A percentile compares a stretch with the other conserved stretches of the same genome.
Evolutionary conservation across 768 basidiomycete species (phyloP).

Genomic region (Russula emetica): DNA sequence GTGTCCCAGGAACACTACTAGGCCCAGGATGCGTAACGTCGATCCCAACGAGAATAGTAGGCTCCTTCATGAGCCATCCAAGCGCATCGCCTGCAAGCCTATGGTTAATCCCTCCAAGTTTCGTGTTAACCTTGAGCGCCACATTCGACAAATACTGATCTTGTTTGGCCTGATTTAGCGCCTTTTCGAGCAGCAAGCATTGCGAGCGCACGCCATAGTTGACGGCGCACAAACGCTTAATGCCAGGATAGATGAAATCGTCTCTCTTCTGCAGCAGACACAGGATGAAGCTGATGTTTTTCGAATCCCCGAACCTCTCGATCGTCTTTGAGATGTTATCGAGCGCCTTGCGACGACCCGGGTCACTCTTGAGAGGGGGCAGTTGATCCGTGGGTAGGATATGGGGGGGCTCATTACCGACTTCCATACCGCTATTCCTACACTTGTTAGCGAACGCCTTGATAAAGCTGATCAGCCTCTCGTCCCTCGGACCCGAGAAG

Average conservation of each 20-base stretch:
- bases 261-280: conserved; percentile 66
- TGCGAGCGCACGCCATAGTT: conserved; percentile 70
- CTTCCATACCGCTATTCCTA: conserved; percentile 51
- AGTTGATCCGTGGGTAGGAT: conserved; percentile 36
- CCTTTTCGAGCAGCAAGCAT: conserved; percentile 66
- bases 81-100: conserved; percentile 51
- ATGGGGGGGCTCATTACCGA: conserved; percentile 39
- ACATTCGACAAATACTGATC: conserved; percentile 83
- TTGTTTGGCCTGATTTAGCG: conserved; percentile 52
- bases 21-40: conserved; percentile 81
- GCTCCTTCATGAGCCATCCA: conserved; percentile 59
- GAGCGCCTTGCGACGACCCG: conserved; percentile 43
- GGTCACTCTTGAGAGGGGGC: conserved; percentile 38
- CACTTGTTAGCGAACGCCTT: conserved; percentile 55
- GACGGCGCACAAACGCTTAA: conserved; percentile 74
- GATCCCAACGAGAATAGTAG: conserved; percentile 82
- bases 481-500: conserved; percentile 44
- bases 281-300: conserved; percentile 60
- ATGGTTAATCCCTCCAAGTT: conserved; percentile 81
- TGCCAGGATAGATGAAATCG: conserved; percentile 73
- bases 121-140: conserved; percentile 76
- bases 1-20: conserved; percentile 61
- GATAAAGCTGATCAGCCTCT: conserved; percentile 42
- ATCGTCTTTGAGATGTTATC: conserved; percentile 37
- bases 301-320: conserved; percentile 16